Evolutionary conservation across 345 rosid species (phyloP).

Genomic region (Acer negundo): DNA sequence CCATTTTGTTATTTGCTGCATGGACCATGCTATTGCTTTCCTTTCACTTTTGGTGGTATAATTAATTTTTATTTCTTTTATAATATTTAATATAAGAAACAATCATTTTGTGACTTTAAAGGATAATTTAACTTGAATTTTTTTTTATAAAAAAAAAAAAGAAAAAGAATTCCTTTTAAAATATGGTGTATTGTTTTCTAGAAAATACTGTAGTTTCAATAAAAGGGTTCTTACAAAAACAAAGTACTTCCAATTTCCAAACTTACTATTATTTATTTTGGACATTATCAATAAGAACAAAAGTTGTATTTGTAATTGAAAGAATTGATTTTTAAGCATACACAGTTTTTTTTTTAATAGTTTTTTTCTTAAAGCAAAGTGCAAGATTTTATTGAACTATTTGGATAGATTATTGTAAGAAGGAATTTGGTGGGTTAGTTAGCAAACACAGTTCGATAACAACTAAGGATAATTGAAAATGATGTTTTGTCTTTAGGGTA

Average conservation of each 20-base stretch:
- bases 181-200: too few relatives aligned
- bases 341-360: not conserved
- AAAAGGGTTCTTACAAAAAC: not conserved
- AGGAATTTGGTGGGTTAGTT: not conserved
- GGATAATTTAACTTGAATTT: too few relatives aligned
- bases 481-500: conserved; percentile 22
- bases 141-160: too few relatives aligned
- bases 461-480: conserved; percentile 5
- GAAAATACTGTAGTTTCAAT: too few relatives aligned
- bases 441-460: conserved; percentile 11
- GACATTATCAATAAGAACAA: not conserved
- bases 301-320: not conserved
- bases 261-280: not conserved
- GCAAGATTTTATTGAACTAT: not conserved
- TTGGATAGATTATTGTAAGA: not conserved
- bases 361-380: not conserved
- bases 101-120: too few relatives aligned
- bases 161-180: too few relatives aligned
- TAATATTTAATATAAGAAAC: too few relatives aligned
- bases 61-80: too few relatives aligned
- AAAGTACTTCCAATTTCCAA: not conserved
- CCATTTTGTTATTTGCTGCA: too few relatives aligned
- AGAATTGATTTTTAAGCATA: not conserved
- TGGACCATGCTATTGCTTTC: too few relatives aligned
- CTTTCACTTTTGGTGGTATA: too few relatives aligned